Conservation (phyloP, 106 monocot genomes). For the Dendrobium catenatum region DNA sequence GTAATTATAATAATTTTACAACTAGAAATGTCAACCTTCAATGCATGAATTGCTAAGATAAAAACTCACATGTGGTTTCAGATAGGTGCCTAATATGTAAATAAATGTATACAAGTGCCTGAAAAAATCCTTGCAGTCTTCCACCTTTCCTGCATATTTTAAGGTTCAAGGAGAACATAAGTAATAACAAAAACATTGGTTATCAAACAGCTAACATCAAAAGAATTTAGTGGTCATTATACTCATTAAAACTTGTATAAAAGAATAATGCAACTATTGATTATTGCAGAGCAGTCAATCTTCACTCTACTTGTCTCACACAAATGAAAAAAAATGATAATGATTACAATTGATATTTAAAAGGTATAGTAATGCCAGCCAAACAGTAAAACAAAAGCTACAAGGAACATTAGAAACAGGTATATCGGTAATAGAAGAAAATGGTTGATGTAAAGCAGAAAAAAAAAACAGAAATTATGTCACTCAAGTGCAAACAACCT, state of each 20-base stretch:
- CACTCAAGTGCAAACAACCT: background rate
- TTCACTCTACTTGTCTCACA: too few relatives aligned
- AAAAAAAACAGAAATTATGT: background rate
- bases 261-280: background rate
- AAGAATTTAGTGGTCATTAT: background rate
- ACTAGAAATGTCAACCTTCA: background rate
- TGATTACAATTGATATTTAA: background rate
- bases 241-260: background rate
- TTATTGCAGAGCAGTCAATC: background rate
- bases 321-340: background rate
- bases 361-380: background rate
- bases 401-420: background rate
- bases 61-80: slow-evolving; percentile 92
- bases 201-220: background rate
- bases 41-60: background rate
- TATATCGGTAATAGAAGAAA: background rate
- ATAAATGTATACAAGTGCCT: slow-evolving; percentile 72
- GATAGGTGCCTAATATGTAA: slow-evolving; percentile 84
- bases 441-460: background rate
- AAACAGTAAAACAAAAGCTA: background rate
- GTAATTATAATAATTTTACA: background rate
- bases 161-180: background rate
- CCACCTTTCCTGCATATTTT: slow-evolving; percentile 60
- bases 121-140: slow-evolving; percentile 91
- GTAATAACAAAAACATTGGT: background rate